phyloP scores from a whole-genome alignment of 192 early-diverging fungal genomes.

The Entomortierella parvispora region DNA sequence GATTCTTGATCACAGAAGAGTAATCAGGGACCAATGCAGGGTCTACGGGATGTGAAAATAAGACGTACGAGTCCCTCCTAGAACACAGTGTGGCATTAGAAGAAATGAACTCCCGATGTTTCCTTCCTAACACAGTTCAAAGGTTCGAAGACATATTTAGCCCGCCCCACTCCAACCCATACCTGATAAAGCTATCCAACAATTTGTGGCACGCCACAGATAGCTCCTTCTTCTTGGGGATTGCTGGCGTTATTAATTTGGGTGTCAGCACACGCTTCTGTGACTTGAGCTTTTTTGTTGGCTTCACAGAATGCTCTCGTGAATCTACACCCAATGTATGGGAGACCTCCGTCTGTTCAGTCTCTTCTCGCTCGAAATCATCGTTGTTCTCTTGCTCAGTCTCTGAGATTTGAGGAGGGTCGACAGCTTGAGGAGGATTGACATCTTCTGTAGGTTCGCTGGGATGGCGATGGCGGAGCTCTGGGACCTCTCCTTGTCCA shows the following conservation, averaged over 20 bases:
- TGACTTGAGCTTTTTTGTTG: slow-evolving; percentile 6
- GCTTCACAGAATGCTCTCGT: slow-evolving; percentile 24
- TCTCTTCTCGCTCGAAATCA: background rate
- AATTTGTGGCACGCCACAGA: slow-evolving; percentile 70
- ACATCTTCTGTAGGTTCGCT: too few species aligned
- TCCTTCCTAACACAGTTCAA: background rate
- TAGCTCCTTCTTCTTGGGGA: slow-evolving; percentile 65
- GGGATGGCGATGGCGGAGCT: too few species aligned
- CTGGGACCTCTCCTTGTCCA: too few species aligned
- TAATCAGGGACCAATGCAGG: slow-evolving; percentile 82
- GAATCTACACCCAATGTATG: background rate
- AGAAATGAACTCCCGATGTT: background rate
- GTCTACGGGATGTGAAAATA: slow-evolving; percentile 90
- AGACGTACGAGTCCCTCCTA: slow-evolving; percentile 85
- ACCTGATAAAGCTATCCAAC: slow-evolving; percentile 73
- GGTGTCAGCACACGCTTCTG: slow-evolving; percentile 47
- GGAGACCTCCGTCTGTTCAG: background rate
- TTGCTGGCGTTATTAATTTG: slow-evolving; percentile 41
- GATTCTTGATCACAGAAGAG: slow-evolving; percentile 76
- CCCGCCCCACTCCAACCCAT: too few species aligned
- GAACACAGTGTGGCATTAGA: background rate
- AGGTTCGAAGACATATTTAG: too few species aligned
- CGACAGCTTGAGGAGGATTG: too few species aligned
- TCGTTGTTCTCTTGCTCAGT: background rate
- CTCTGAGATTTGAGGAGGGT: too few species aligned